Evolutionary conservation across 257 asterid species (phyloP).

Genomic region (Lycium barbarum): DNA sequence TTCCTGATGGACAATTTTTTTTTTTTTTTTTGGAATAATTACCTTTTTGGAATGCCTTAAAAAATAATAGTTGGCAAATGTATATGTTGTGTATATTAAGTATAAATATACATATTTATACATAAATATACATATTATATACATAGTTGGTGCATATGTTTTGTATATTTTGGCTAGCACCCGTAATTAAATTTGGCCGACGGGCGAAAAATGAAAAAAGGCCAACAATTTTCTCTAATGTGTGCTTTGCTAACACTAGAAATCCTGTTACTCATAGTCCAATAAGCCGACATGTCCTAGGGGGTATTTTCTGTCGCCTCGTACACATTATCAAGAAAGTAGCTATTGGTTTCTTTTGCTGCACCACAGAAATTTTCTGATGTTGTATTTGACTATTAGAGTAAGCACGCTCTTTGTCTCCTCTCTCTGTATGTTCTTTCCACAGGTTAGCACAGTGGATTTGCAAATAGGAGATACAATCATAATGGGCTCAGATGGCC

Average conservation of each 20-base stretch:
- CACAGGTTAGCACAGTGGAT: slow-evolving; percentile 73
- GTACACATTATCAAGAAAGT: too few species aligned
- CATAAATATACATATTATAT: too few species aligned
- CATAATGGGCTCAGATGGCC: slow-evolving; percentile 88
- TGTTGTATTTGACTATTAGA: not conserved
- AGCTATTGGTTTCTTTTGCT: too few species aligned
- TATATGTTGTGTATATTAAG: too few species aligned
- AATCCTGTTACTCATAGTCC: not conserved
- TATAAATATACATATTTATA: too few species aligned
- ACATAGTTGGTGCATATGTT: too few species aligned
- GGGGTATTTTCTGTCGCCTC: not conserved
- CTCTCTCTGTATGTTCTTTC: not conserved
- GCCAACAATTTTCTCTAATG: not conserved
- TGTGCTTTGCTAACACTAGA: not conserved
- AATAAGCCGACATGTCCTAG: not conserved
- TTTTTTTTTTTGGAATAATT: too few species aligned
- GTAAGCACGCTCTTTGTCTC: not conserved
- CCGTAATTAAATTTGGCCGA: too few species aligned
- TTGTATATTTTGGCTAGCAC: too few species aligned
- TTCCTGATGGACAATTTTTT: not conserved
- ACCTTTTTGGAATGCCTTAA: too few species aligned
- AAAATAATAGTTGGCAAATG: too few species aligned
- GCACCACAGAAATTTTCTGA: not conserved
- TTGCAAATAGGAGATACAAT: slow-evolving; percentile 69
- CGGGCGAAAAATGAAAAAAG: too few species aligned